phyloP scores from a whole-genome alignment of 176 grass and related monocot species.

The Poa pratensis region DNA sequence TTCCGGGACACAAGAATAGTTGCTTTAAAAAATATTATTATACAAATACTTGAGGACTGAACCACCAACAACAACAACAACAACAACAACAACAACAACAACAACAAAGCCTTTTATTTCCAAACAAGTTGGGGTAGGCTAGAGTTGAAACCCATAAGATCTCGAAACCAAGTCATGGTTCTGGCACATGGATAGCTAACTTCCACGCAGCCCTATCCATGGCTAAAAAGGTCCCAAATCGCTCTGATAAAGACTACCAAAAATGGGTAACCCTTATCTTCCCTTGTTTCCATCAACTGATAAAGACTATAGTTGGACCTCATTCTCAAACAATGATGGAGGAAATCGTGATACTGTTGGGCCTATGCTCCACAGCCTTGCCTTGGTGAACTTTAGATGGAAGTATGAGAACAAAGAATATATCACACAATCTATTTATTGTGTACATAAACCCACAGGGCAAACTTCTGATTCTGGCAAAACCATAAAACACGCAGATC shows the following conservation, averaged over 20 bases:
- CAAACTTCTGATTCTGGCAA: constrained; percentile 6
- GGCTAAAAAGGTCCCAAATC: no score
- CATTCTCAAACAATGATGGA: neutral
- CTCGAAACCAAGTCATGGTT: no score
- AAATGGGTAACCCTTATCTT: neutral
- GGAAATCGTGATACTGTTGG: neutral
- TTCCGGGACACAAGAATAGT: neutral
- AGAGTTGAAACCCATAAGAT: no score
- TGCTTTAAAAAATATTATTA: neutral
- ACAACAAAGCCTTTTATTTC: no score
- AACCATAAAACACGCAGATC: neutral
- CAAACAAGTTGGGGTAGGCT: no score
- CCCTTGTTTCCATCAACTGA: neutral
- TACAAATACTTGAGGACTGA: constrained; percentile 3
- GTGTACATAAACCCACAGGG: constrained; percentile 7
- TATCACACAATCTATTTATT: neutral
- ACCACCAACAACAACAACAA: no score
- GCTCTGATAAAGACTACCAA: no score
- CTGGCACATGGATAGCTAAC: no score
- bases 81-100: no score
- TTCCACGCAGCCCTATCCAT: no score
- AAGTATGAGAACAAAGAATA: constrained; percentile 21
- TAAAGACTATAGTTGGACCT: constrained; percentile 12
- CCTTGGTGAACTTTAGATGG: neutral
- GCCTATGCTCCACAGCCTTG: constrained; percentile 5